These are phyloP conservation scores for Capillidium heterosporum DNA, from an alignment of 371 early-diverging fungal species.

Conservation along the genomic window DNA sequence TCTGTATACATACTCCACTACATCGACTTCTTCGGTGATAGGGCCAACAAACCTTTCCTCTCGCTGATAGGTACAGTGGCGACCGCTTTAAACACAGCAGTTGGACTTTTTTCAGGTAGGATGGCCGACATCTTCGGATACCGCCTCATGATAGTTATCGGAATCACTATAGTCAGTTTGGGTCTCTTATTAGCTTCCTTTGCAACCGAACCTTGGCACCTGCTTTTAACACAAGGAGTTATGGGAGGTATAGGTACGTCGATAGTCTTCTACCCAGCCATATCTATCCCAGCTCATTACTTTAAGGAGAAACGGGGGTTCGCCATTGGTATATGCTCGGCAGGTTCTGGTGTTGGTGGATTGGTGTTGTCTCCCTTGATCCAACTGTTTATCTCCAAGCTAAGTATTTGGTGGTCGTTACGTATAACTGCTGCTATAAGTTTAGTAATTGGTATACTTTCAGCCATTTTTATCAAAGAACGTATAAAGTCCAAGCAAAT, in stretches of 20 bases:
- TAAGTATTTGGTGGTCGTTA: conserved; percentile 41
- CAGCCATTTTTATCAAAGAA: not conserved
- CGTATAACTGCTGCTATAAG: conserved; percentile 34
- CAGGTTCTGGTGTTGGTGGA: conserved; percentile 66
- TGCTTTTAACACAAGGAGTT: conserved; percentile 28
- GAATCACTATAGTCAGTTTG: conserved; percentile 15
- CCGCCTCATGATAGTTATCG: conserved; percentile 16
- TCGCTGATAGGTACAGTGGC: conserved; percentile 27
- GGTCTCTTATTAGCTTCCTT: conserved; percentile 16
- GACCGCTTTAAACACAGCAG: conserved; percentile 15
- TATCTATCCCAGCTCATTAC: conserved; percentile 50
- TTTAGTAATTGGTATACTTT: conserved; percentile 14
- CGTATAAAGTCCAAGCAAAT: not conserved
- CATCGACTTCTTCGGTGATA: not conserved
- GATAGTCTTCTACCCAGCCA: conserved; percentile 35
- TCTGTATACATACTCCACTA: not conserved
- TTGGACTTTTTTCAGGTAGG: conserved; percentile 19
- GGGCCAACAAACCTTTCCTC: conserved; percentile 14
- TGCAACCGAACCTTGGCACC: conserved; percentile 21
- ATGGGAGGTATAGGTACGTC: conserved; percentile 27
- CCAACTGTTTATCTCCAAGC: conserved; percentile 25
- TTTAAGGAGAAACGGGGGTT: conserved; percentile 45
- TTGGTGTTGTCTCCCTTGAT: conserved; percentile 48
- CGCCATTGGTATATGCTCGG: conserved; percentile 49
- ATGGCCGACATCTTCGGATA: conserved; percentile 20